Percentiles rank a stretch among this genome's conserved stretches.
Conservation (phyloP, 352 stramenopile species). For the Phytophthora meadii region DNA sequence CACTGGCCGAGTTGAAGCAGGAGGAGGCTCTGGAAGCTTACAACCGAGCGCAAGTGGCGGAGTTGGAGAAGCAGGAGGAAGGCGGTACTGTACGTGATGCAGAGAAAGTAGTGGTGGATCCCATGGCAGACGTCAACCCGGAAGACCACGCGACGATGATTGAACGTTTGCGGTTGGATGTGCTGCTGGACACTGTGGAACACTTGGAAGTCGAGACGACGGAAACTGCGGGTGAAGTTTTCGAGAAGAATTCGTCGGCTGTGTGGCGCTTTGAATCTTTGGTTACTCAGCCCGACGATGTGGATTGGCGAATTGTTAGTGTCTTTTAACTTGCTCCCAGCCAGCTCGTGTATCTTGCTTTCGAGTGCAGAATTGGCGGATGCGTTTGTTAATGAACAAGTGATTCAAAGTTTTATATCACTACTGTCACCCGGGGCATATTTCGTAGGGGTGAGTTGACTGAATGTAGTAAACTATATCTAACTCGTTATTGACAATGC, state of each 20-base stretch:
- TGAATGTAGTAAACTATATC: too few relatives aligned
- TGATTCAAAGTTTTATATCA: too few relatives aligned
- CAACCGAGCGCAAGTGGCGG: slow-evolving; percentile 41
- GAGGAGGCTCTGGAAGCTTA: slow-evolving; percentile 46
- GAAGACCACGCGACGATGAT: slow-evolving; percentile 40
- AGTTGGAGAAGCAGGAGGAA: slow-evolving; percentile 40
- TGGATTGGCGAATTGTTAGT: slow-evolving; percentile 61
- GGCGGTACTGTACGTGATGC: not conserved
- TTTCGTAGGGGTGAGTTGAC: too few relatives aligned
- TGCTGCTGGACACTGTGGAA: slow-evolving; percentile 48
- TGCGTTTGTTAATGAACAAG: slow-evolving; percentile 6
- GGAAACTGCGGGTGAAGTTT: slow-evolving; percentile 35
- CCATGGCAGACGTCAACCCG: slow-evolving; percentile 15
- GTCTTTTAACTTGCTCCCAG: slow-evolving; percentile 29
- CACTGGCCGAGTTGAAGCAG: slow-evolving; percentile 50
- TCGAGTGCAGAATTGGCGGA: not conserved
- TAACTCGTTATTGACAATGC: too few relatives aligned
- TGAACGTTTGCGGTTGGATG: slow-evolving; percentile 49
- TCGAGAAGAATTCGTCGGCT: slow-evolving; percentile 38
- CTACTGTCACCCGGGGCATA: too few relatives aligned
- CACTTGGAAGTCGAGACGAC: slow-evolving; percentile 45
- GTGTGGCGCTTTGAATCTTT: slow-evolving; percentile 57
- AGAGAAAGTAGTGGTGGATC: slow-evolving; percentile 17
- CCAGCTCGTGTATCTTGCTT: not conserved
- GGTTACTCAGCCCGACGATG: slow-evolving; percentile 55